These are phyloP conservation scores for Blastobotrys ciferrii DNA, from an alignment of 1,139 yeast genomes.

Conservation along the genomic window DNA sequence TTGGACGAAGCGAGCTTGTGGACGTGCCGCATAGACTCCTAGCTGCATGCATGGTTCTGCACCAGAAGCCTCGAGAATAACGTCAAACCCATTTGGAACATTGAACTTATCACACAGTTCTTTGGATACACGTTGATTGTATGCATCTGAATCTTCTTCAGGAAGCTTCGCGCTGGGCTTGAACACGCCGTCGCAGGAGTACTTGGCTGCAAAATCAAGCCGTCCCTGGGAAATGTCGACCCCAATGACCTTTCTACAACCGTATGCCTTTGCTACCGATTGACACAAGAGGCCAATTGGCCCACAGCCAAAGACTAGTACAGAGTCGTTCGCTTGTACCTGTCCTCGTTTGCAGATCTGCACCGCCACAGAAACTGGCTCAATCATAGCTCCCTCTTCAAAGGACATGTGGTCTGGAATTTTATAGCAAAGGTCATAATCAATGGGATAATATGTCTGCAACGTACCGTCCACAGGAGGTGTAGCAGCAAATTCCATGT, in stretches of 20 bases:
- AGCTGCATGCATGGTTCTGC: constrained; percentile 61
- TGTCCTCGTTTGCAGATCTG: constrained; percentile 70
- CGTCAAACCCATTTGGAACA: constrained; percentile 30
- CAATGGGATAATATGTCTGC: constrained; percentile 65
- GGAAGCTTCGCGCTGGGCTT: constrained; percentile 35
- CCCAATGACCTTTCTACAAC: constrained; percentile 65
- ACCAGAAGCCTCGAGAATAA: constrained; percentile 69
- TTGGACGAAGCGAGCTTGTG: constrained; percentile 68
- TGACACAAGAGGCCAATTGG: constrained; percentile 84
- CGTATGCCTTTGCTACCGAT: constrained; percentile 72
- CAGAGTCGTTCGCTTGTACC: constrained; percentile 66
- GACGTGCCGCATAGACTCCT: constrained; percentile 53
- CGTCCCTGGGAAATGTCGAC: constrained; percentile 44
- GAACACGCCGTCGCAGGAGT: constrained; percentile 29
- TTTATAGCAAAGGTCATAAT: constrained; percentile 82
- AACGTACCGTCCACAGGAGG: constrained; percentile 75
- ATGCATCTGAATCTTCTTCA: constrained; percentile 28
- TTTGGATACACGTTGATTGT: constrained; percentile 42
- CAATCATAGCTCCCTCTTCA: constrained; percentile 86
- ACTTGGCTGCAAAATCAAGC: constrained; percentile 39
- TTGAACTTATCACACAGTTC: constrained; percentile 36
- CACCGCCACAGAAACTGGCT: constrained; percentile 83
- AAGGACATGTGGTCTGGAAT: constrained; percentile 71
- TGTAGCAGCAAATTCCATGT: constrained; percentile 85
- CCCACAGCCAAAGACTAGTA: constrained; percentile 84